These are phyloP conservation scores for Lactarius evosmus DNA, from an alignment of 768 basidiomycete genomes.

Conservation along the genomic window DNA sequence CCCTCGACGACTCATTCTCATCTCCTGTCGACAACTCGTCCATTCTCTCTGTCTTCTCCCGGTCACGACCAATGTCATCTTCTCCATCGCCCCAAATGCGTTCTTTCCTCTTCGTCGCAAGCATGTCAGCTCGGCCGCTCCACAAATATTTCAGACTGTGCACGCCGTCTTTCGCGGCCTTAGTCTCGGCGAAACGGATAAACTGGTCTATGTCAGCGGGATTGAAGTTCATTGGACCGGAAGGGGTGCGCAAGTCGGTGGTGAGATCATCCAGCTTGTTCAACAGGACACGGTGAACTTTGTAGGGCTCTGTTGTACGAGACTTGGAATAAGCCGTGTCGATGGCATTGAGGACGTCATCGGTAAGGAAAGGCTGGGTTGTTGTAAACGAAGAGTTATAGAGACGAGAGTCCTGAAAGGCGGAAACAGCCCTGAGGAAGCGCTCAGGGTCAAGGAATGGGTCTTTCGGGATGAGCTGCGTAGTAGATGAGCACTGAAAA, in stretches of 20 bases:
- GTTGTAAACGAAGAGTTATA: conserved; percentile 12
- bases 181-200: conserved; percentile 42
- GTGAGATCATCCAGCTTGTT: conserved; percentile 56
- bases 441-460: conserved; percentile 69
- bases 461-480: conserved; percentile 58
- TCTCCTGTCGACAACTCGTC: conserved; percentile 31
- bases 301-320: conserved; percentile 50
- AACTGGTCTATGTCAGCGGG: conserved; percentile 52
- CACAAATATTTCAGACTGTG: conserved; percentile 36
- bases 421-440: conserved; percentile 50
- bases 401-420: conserved; percentile 31
- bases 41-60: conserved; percentile 34
- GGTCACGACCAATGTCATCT: conserved; percentile 37
- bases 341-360: conserved; percentile 48
- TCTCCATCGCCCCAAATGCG: conserved; percentile 38
- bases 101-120: conserved; percentile 38
- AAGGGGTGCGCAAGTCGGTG: conserved; percentile 37
- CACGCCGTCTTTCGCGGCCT: conserved; percentile 36
- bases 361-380: conserved; percentile 37
- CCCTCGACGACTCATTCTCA: conserved; percentile 34
- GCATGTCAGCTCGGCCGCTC: conserved; percentile 37
- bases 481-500: conserved; percentile 3
- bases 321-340: conserved; percentile 46
- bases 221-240: conserved; percentile 24
- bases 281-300: conserved; percentile 59